phyloP scores from a whole-genome alignment of 2,329 filamentous ascomycete genomes.

The Aureobasidium leucospermi region DNA sequence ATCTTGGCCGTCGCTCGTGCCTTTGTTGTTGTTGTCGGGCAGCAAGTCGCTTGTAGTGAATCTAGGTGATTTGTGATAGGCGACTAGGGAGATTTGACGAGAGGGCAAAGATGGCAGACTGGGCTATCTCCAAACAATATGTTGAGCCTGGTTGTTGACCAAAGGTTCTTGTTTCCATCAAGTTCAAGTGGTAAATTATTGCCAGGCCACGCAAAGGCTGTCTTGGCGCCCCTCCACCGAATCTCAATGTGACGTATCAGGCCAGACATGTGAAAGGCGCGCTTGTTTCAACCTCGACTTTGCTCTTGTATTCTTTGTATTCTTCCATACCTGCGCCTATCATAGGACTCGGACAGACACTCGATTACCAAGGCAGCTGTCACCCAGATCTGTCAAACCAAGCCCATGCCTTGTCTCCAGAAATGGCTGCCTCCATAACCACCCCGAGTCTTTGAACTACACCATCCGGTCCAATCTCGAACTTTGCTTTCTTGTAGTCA shows the following conservation, averaged over 20 bases:
- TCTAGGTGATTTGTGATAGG: not conserved
- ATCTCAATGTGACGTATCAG: not conserved
- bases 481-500: constrained; percentile 13
- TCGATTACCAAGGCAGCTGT: not conserved
- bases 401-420: constrained; percentile 13
- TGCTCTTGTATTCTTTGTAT: not conserved
- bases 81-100: not conserved
- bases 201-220: not conserved
- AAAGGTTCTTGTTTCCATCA: not conserved
- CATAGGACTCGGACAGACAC: too few relatives aligned
- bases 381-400: constrained; percentile 7
- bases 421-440: constrained; percentile 7
- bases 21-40: not conserved
- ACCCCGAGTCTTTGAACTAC: constrained; percentile 12
- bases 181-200: not conserved
- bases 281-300: not conserved
- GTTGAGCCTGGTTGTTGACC: not conserved
- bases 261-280: constrained; percentile 4
- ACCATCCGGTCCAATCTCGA: constrained; percentile 16
- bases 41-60: not conserved
- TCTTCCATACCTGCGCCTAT: too few relatives aligned
- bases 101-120: too few relatives aligned
- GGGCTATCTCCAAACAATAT: not conserved
- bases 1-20: constrained; percentile 2
- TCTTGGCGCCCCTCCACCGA: not conserved